Percentiles rank a stretch among this genome's conserved stretches.
phyloP scores from a whole-genome alignment of 805 yeast species.

The Lipomyces orientalis region DNA sequence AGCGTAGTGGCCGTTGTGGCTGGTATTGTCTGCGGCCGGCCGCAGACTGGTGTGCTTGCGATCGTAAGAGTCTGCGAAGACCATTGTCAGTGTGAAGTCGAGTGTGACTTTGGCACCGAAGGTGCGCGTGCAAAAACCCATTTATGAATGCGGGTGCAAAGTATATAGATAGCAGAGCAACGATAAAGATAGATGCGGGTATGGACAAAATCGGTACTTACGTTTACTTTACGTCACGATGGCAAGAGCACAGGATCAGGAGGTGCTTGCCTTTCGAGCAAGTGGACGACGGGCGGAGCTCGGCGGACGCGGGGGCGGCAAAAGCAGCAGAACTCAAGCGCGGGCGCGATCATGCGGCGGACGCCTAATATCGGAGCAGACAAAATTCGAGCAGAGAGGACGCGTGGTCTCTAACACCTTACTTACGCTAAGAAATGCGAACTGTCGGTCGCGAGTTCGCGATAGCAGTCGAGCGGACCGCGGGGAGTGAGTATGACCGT shows the following conservation, averaged over 20 bases:
- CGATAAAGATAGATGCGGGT: background rate
- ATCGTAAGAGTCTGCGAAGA: background rate
- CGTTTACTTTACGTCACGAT: background rate
- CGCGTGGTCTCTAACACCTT: background rate
- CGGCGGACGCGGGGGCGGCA: background rate
- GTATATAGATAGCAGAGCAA: background rate
- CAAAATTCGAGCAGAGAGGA: background rate
- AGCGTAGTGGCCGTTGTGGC: background rate
- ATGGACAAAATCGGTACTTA: background rate
- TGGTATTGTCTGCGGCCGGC: background rate
- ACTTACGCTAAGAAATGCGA: background rate
- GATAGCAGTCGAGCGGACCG: background rate
- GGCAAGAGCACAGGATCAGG: background rate
- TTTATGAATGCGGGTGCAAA: background rate
- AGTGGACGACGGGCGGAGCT: background rate
- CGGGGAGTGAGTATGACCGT: background rate
- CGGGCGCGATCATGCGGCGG: background rate
- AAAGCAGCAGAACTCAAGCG: background rate
- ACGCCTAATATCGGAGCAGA: background rate
- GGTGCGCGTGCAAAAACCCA: background rate
- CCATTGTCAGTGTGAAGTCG: background rate
- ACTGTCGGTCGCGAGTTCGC: background rate
- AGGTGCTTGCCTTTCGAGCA: background rate
- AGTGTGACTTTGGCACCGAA: background rate
- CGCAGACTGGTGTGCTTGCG: background rate